Base-by-base conservation (phyloP, 306 rosid species). In the Ormosia emarginata region DNA sequence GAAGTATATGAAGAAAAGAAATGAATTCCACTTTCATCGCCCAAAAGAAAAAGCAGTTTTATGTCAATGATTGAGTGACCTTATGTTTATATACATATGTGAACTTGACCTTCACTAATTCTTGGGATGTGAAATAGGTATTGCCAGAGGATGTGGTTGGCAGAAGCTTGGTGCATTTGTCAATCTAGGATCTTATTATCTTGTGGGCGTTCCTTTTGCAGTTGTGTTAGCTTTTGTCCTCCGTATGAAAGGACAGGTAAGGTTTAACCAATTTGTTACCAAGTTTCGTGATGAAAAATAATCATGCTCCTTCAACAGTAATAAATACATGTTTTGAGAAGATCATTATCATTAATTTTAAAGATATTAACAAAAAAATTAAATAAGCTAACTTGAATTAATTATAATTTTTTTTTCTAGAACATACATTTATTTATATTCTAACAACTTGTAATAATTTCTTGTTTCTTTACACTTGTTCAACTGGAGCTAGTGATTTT, bases 111-210 rank as follows among this genome's bases (percentile, higher is more conserved):
- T 57, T 30, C 8, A 11, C 11, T 67, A 74, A 80, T 56, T 18
- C 2, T 30, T 30, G 12, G 18, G 24, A 15, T 62, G 43, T 57
- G 56, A 63, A 81, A 44, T 44, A 67, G 84, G 84, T 33, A 52
- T 72, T 72, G 73, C 79, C 8, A 61, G 74, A 63, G 84, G 84
- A 13, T 36, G 46, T 50, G 84, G 84, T 4, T 81, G 79, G 84
- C 83, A 79, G 59, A 79, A 68, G 14, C 41, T 79, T 8, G 83
- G 78, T 15, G 78, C 78, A 43, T 43, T 1, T 40, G 63, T 81
- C 56, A 81, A 81, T 72, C 84, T 81, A 18, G 84, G 79, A 39
- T 71, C 79, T 6, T 81, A 47, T 36, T 81, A 81, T 52, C n/a
- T 63, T 29, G 84, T 72, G 55, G 84, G 67, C 29, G 57, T 81